Percentiles rank a stretch among this genome's conserved stretches.
phyloP scores from a whole-genome alignment of 1,284 basidiomycete genomes.

The Malassezia sympodialis region DNA sequence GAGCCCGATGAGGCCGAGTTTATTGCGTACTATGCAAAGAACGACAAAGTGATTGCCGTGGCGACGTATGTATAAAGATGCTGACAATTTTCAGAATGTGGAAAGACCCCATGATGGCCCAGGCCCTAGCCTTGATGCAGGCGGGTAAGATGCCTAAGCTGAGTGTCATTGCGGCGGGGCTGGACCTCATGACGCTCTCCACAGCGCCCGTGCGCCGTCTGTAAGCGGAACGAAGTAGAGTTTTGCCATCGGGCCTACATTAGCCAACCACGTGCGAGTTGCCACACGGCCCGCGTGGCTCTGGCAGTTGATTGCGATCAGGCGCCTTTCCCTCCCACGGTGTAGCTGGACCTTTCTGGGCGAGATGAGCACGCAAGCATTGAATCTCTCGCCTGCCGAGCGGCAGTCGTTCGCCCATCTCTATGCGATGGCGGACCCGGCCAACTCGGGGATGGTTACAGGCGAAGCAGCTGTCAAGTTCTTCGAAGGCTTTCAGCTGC shows the following conservation, averaged over 20 bases:
- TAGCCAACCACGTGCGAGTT: not conserved
- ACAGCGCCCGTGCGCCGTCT: conserved; percentile 3
- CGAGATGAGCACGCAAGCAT: not conserved
- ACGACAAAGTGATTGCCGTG: conserved; percentile 67
- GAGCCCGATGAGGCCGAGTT: conserved; percentile 59
- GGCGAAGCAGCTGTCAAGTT: conserved; percentile 44
- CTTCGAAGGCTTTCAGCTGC: conserved; percentile 40
- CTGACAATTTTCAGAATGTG: conserved; percentile 57
- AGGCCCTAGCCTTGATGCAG: conserved; percentile 69
- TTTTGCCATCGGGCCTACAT: not conserved
- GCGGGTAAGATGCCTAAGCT: conserved; percentile 70
- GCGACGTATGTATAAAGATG: conserved; percentile 54
- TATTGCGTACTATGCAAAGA: conserved; percentile 67
- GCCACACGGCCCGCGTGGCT: conserved; percentile 2
- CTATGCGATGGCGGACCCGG: conserved; percentile 40
- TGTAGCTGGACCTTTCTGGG: not conserved
- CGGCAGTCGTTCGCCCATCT: conserved; percentile 39
- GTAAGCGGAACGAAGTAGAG: not conserved
- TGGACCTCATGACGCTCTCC: conserved; percentile 25
- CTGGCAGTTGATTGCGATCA: not conserved
- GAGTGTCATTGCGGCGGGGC: conserved; percentile 59
- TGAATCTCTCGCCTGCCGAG: conserved; percentile 24
- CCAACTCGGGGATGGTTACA: conserved; percentile 36
- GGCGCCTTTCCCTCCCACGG: not conserved
- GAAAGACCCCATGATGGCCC: conserved; percentile 68